phyloP scores from a whole-genome alignment of 345 rosid genomes.

The Jatropha curcas region DNA sequence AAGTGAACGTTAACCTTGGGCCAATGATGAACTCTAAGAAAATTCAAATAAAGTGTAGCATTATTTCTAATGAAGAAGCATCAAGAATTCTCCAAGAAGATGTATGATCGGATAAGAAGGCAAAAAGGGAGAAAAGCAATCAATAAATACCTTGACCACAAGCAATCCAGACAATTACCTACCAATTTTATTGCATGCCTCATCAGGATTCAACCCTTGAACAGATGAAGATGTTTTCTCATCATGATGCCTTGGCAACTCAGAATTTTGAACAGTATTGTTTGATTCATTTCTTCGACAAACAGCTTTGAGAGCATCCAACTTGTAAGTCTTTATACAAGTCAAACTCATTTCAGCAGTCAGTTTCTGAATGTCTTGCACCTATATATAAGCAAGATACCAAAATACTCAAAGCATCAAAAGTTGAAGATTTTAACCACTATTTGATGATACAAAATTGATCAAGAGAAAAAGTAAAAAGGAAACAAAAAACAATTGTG shows the following conservation, averaged over 20 bases:
- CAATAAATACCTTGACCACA: neutral
- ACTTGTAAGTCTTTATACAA: conserved; percentile 73
- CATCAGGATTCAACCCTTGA: conserved; percentile 34
- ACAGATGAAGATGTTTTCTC: conserved; percentile 31
- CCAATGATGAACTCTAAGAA: neutral
- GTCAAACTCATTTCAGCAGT: conserved; percentile 85
- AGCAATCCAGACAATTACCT: conserved; percentile 12
- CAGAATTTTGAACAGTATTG: conserved; percentile 38
- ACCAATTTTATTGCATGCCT: conserved; percentile 39
- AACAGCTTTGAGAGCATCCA: conserved; percentile 92
- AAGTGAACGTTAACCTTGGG: neutral
- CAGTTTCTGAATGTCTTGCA: conserved; percentile 70
- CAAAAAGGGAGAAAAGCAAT: neutral
- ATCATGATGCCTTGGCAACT: conserved; percentile 26
- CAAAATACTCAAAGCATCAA: neutral
- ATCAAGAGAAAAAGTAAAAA: neutral
- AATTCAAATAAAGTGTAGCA: neutral
- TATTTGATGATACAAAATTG: neutral
- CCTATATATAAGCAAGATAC: conserved; percentile 37
- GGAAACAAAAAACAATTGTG: neutral
- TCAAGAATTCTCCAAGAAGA: neutral
- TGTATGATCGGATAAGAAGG: neutral
- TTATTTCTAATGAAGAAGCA: neutral
- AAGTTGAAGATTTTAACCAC: conserved; percentile 1
- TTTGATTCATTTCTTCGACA: conserved; percentile 42